Conservation (phyloP, 176 grass and related monocot genomes). For the Oropetium thomaeum region DNA sequence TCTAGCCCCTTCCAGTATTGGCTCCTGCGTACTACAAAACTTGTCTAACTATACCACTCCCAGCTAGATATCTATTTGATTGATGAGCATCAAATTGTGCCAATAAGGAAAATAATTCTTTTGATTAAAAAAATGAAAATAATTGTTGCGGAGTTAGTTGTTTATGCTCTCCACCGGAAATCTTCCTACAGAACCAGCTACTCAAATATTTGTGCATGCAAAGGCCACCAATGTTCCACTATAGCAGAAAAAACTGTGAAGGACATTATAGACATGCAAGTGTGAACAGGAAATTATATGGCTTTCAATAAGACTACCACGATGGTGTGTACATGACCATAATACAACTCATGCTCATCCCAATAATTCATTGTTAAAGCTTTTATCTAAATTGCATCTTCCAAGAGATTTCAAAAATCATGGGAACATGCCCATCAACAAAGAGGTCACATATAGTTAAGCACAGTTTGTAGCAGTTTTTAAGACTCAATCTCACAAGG, state of each 20-base stretch:
- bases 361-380: not conserved
- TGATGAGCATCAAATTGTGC: not conserved
- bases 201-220: not conserved
- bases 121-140: too few relatives aligned
- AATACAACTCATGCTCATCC: not conserved
- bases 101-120: not conserved
- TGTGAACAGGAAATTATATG: not conserved
- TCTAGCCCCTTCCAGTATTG: not conserved
- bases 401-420: not conserved
- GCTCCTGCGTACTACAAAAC: not conserved
- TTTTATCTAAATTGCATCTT: not conserved
- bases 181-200: not conserved
- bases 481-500: not conserved
- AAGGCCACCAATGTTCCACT: not conserved
- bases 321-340: not conserved
- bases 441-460: not conserved
- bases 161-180: not conserved
- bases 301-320: not conserved
- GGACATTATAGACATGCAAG: not conserved
- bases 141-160: not conserved
- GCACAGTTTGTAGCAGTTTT: not conserved
- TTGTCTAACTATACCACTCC: not conserved
- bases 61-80: not conserved
- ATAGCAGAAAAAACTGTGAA: not conserved
- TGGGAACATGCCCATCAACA: not conserved